These are phyloP conservation scores for Sporothrix dimorphospora DNA, from an alignment of 2,329 filamentous ascomycete species.

Conservation along the genomic window DNA sequence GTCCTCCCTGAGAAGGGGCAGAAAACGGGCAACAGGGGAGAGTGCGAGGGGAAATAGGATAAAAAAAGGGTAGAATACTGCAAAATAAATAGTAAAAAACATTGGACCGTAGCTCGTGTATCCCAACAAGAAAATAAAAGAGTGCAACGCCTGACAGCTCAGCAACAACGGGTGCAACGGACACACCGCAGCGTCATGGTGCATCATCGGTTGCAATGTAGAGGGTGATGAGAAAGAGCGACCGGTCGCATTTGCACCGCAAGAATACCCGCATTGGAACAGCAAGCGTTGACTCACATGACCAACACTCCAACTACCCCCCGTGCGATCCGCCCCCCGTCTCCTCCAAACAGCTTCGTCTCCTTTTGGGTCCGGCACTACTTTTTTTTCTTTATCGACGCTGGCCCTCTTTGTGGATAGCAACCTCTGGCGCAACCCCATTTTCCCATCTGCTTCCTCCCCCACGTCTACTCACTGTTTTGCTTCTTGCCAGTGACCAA, in stretches of 20 bases:
- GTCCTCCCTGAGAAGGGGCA: background rate
- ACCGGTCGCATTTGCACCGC: slow-evolving; percentile 1
- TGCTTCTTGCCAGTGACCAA: background rate
- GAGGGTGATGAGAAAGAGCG: background rate
- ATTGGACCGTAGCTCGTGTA: background rate
- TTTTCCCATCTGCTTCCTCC: background rate
- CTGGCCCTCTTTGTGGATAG: background rate
- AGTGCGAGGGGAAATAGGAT: background rate
- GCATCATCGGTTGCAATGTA: slow-evolving; percentile 1
- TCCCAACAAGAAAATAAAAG: background rate
- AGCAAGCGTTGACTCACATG: slow-evolving; percentile 25
- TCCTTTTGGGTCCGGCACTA: slow-evolving; percentile 6
- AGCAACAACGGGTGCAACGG: background rate
- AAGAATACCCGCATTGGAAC: background rate
- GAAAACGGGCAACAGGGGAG: background rate
- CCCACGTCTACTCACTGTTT: background rate
- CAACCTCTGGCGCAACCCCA: slow-evolving; percentile 3
- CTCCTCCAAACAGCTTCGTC: background rate
- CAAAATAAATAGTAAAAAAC: background rate
- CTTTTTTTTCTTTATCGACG: slow-evolving; percentile 5
- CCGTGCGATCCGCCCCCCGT: background rate
- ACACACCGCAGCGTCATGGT: background rate
- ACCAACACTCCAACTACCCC: background rate
- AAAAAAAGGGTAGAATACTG: background rate
- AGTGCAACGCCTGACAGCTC: background rate